These are phyloP conservation scores for Pseudotsuga menziesii DNA, from an alignment of 75 land plant species.

Conservation along the genomic window DNA sequence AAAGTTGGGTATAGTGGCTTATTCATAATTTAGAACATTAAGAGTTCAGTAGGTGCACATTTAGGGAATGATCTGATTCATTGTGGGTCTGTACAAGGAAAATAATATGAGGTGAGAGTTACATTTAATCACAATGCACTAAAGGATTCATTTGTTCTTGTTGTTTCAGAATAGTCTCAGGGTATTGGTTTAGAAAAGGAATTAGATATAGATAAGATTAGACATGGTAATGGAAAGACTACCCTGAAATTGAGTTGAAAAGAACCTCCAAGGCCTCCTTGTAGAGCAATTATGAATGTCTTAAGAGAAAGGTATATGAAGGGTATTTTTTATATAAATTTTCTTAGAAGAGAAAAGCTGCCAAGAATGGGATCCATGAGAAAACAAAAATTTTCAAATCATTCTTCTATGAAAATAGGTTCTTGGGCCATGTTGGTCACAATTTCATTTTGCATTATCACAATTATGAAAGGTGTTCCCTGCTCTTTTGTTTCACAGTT, in stretches of 20 bases:
- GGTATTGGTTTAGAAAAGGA: background rate
- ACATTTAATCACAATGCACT: background rate
- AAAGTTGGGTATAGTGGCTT: background rate
- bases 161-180: background rate
- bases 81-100: background rate
- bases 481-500: background rate
- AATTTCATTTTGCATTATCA: background rate
- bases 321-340: background rate
- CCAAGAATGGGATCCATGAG: background rate
- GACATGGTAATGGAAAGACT: background rate
- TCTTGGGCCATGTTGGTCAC: background rate
- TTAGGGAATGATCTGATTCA: background rate
- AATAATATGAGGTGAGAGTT: background rate
- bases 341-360: background rate
- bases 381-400: background rate
- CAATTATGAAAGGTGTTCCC: background rate
- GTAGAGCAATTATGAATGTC: background rate
- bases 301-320: background rate
- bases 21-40: background rate
- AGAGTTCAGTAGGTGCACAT: background rate
- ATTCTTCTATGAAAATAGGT: background rate
- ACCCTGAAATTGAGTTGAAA: background rate
- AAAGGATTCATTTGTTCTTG: background rate
- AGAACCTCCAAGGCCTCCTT: slow-evolving; percentile 3
- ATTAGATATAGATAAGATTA: background rate